Evolutionary conservation across 495 filamentous ascomycete genomes (phyloP), one percentile per base, ranked within the genome.

Genomic region (Alectoria sarmentosa): DNA sequence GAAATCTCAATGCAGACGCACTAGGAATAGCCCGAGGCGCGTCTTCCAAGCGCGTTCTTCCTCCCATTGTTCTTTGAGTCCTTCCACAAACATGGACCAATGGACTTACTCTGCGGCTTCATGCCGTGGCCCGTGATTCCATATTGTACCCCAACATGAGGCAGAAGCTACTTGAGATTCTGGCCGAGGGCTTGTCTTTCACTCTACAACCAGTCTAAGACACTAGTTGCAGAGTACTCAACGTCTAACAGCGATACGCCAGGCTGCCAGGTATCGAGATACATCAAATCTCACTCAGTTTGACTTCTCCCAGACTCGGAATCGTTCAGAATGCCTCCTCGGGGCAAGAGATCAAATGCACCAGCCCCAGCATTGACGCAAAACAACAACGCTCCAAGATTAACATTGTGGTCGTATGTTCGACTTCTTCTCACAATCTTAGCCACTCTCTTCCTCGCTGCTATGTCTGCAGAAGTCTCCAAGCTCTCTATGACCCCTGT

Each of bases 381-480:
- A 42, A 26, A 23, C 30, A 54, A 26, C 19, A 32, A 34, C 13
- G 19, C 39, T 23, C 52, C 2, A 15, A 34, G 4, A 37, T 19
- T 4, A 21, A 36, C 13, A 14, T 23, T 15, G 32, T 23, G 32
- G n/a, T 10, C 37, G 30, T 34, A 34, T 38, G 17, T 6, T 3
- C 54, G 38, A 32, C 30, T 34, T 8, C 30, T 46, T 23, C 34
- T 11, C 32, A 36, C n/a, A 4, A 36, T 19, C 6, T 23, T 63
- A 1, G 34, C 38, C 11, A 48, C 17, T 58, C 32, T 66, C 7
- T n/a, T 82, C 30, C 81, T 94, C 54, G 81, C 86, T n/a, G 91
- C 89, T 2, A 72, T 88, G 55, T 88, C 83, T 65, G 90, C 90
- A 28, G 86, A 85, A 62, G 83, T 90, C 61, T 94, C 90, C 17